Percentiles rank a stretch among this genome's conserved stretches.
Conservation (phyloP, 2,329 filamentous ascomycete species). For the Penicillium sp. region DNA sequence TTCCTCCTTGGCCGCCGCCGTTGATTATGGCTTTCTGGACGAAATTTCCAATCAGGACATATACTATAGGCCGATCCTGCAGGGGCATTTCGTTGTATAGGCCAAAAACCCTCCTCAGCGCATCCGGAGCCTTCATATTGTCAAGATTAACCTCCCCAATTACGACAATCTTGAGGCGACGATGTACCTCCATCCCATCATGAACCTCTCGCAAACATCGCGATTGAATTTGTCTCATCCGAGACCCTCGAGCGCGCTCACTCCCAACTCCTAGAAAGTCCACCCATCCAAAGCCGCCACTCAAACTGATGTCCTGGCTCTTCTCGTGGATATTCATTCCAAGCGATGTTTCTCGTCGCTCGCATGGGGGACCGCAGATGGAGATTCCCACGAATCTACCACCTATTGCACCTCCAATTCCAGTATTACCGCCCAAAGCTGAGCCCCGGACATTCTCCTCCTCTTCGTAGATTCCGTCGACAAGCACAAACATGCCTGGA, state of each 20-base stretch:
- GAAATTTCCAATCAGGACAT: conserved; percentile 88
- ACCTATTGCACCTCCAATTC: conserved; percentile 88
- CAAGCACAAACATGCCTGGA: conserved; percentile 92
- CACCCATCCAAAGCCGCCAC: conserved; percentile 92
- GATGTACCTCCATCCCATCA: conserved; percentile 32
- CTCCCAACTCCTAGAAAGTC: conserved; percentile 93
- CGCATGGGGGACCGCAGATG: conserved; percentile 88
- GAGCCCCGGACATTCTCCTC: conserved; percentile 72
- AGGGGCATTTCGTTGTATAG: conserved; percentile 71
- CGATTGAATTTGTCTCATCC: conserved; percentile 81
- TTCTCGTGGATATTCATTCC: conserved; percentile 64
- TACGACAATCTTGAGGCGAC: conserved; percentile 66
- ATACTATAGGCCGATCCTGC: conserved; percentile 72
- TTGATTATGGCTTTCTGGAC: conserved; percentile 61
- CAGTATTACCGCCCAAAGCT: conserved; percentile 74
- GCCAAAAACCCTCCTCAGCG: conserved; percentile 77
- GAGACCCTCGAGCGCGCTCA: conserved; percentile 78
- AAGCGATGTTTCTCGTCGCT: conserved; percentile 78
- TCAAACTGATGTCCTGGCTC: conserved; percentile 53
- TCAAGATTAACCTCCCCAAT: conserved; percentile 88
- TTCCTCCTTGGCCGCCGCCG: conserved; percentile 74
- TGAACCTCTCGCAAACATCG: conserved; percentile 59
- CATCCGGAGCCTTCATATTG: conserved; percentile 77
- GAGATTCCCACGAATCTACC: conserved; percentile 90
- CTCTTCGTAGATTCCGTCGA: conserved; percentile 96